A percentile compares a stretch with the other conserved stretches of the same genome.
Evolutionary conservation across 768 basidiomycete genomes (phyloP).

Genomic region (Tremella mesenterica): DNA sequence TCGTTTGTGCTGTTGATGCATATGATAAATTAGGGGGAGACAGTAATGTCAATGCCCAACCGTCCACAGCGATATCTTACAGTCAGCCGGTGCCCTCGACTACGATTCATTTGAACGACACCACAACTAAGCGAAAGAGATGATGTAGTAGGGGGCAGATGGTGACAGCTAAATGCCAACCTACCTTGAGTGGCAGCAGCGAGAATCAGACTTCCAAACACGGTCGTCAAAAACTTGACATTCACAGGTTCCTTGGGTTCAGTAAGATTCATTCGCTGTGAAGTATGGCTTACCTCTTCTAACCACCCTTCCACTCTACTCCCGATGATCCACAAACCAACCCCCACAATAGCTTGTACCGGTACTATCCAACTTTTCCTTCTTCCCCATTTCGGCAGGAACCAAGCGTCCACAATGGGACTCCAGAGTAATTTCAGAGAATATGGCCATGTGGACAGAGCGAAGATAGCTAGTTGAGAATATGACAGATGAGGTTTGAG

Average conservation of each 20-base stretch:
- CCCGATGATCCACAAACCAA: conserved; percentile 51
- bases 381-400: conserved; percentile 62
- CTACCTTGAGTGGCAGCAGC: conserved; percentile 94
- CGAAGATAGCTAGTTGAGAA: conserved; percentile 90
- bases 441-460: conserved; percentile 68
- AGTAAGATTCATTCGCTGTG: background rate
- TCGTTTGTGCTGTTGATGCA: conserved; percentile 95
- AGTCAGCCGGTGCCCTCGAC: conserved; percentile 48
- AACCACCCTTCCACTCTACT: conserved; percentile 63
- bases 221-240: conserved; percentile 63
- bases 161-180: conserved; percentile 12
- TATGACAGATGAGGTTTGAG: conserved; percentile 91
- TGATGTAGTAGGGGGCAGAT: background rate
- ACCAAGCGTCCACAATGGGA: conserved; percentile 89
- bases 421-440: conserved; percentile 96
- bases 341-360: conserved; percentile 83
- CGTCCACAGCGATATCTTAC: conserved; percentile 96
- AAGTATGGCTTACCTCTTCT: conserved; percentile 54
- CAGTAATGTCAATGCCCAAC: conserved; percentile 56
- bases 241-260: conserved; percentile 67
- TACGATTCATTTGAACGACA: too few species aligned
- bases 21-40: conserved; percentile 91
- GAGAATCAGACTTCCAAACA: conserved; percentile 83
- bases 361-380: conserved; percentile 99
- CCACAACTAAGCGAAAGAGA: too few species aligned